phyloP scores from a whole-genome alignment of 192 early-diverging fungal genomes.

The Backusella psychrophila region DNA sequence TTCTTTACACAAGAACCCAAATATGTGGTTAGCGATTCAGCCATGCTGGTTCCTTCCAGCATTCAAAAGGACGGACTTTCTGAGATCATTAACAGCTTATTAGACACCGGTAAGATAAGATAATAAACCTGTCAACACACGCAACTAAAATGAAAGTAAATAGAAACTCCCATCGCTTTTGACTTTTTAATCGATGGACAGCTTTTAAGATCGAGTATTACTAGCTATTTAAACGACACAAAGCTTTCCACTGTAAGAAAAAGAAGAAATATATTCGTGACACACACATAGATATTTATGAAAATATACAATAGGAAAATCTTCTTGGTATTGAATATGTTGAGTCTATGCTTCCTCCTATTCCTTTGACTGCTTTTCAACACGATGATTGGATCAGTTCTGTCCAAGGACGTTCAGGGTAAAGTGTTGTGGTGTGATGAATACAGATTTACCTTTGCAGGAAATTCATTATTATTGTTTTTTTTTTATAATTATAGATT shows the following conservation, averaged over 20 bases:
- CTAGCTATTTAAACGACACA: constrained; percentile 67
- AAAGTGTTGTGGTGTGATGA: background rate
- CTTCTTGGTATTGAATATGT: constrained; percentile 88
- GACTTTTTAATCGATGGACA: constrained; percentile 93
- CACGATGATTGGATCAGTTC: constrained; percentile 97
- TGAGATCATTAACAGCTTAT: constrained; percentile 92
- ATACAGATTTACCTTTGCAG: background rate
- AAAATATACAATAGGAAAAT: constrained; percentile 58
- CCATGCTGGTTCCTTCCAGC: constrained; percentile 84
- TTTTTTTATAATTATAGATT: constrained; percentile 13
- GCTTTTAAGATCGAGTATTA: constrained; percentile 78
- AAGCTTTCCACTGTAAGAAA: constrained; percentile 60
- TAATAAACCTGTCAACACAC: background rate
- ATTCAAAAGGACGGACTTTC: constrained; percentile 88
- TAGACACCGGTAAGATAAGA: constrained; percentile 40
- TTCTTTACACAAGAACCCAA: constrained; percentile 74
- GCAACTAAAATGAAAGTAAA: background rate
- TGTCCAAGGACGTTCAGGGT: constrained; percentile 44
- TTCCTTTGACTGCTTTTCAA: constrained; percentile 70
- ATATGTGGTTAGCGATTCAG: constrained; percentile 77
- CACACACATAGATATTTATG: too few species aligned
- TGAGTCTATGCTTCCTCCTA: constrained; percentile 88
- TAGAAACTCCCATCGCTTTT: constrained; percentile 81
- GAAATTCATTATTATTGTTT: background rate
- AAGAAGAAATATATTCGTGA: constrained; percentile 12